These are phyloP conservation scores for Penicillium simplicissimum DNA, from an alignment of 495 filamentous ascomycete species.

Conservation along the genomic window DNA sequence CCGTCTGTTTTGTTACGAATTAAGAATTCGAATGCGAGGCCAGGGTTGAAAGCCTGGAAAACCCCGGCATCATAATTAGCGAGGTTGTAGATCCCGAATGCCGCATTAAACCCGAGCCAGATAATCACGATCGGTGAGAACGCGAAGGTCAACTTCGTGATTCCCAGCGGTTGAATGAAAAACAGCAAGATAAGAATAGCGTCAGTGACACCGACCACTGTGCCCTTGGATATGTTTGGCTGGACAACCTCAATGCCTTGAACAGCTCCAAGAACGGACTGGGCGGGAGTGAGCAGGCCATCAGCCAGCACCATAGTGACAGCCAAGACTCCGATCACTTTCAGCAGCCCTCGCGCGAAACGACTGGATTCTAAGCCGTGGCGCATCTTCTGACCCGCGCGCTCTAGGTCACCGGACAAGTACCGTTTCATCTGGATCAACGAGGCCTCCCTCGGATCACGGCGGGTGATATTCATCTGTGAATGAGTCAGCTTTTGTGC, in stretches of 20 bases:
- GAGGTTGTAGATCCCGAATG: slow-evolving; percentile 63
- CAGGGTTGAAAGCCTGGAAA: slow-evolving; percentile 68
- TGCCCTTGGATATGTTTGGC: slow-evolving; percentile 41
- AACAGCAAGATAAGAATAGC: slow-evolving; percentile 71
- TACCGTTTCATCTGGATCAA: slow-evolving; percentile 62
- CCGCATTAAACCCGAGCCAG: slow-evolving; percentile 66
- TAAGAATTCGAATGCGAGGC: slow-evolving; percentile 62
- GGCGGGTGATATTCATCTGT: slow-evolving; percentile 27
- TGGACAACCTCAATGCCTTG: slow-evolving; percentile 56
- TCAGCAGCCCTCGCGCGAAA: slow-evolving; percentile 53
- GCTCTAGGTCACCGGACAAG: slow-evolving; percentile 52
- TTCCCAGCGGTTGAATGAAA: slow-evolving; percentile 68
- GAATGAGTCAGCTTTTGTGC: neutral
- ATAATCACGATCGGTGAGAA: slow-evolving; percentile 75
- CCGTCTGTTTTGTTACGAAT: slow-evolving; percentile 60
- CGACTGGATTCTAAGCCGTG: slow-evolving; percentile 57
- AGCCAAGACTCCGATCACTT: slow-evolving; percentile 67
- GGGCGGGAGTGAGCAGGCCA: slow-evolving; percentile 29
- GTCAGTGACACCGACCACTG: slow-evolving; percentile 67
- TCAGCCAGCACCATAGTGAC: slow-evolving; percentile 71
- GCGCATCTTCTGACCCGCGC: slow-evolving; percentile 53
- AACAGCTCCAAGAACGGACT: slow-evolving; percentile 27
- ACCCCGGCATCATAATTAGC: slow-evolving; percentile 62
- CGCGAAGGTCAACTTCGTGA: slow-evolving; percentile 58
- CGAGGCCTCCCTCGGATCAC: slow-evolving; percentile 34